These are phyloP conservation scores for Lasiosphaeriaceae sp. DNA, from an alignment of 495 filamentous ascomycete genomes.

Conservation along the genomic window DNA sequence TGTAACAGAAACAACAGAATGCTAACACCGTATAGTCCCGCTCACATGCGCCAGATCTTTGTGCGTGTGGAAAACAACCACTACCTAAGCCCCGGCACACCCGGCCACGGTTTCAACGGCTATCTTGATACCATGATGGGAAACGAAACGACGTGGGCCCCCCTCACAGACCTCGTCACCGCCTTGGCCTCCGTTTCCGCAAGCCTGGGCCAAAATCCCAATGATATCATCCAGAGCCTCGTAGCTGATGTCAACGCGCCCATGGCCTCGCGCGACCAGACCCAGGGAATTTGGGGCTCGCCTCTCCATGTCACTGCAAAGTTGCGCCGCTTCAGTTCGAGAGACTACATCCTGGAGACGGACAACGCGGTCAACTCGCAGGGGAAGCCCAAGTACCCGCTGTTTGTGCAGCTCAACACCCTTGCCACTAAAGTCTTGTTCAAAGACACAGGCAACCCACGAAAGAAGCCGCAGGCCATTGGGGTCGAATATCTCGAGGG, in stretches of 20 bases:
- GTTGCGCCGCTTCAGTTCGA: slow-evolving; percentile 28
- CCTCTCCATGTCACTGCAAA: slow-evolving; percentile 2
- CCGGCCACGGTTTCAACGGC: slow-evolving; percentile 39
- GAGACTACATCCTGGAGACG: slow-evolving; percentile 35
- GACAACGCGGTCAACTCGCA: slow-evolving; percentile 19
- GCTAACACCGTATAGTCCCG: not conserved
- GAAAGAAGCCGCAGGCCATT: slow-evolving; percentile 27
- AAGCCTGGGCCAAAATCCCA: slow-evolving; percentile 13
- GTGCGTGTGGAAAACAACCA: slow-evolving; percentile 35
- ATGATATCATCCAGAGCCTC: slow-evolving; percentile 10
- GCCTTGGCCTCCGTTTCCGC: slow-evolving; percentile 37
- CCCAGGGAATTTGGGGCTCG: slow-evolving; percentile 7
- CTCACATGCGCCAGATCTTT: slow-evolving; percentile 34
- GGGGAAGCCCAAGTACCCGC: slow-evolving; percentile 26
- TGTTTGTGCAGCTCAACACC: slow-evolving; percentile 32
- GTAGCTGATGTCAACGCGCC: slow-evolving; percentile 15
- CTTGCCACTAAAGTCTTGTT: slow-evolving; percentile 37
- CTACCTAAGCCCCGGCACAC: slow-evolving; percentile 29
- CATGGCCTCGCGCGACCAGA: slow-evolving; percentile 8
- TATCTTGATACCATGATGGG: slow-evolving; percentile 29
- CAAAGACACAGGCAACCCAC: slow-evolving; percentile 1
- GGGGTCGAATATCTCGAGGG: slow-evolving; percentile 38
- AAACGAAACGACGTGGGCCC: slow-evolving; percentile 33
- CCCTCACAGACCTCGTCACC: slow-evolving; percentile 29
- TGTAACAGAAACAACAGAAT: not conserved